phyloP scores from a whole-genome alignment of 805 yeast species.

The Metschnikowia kofuensis region DNA sequence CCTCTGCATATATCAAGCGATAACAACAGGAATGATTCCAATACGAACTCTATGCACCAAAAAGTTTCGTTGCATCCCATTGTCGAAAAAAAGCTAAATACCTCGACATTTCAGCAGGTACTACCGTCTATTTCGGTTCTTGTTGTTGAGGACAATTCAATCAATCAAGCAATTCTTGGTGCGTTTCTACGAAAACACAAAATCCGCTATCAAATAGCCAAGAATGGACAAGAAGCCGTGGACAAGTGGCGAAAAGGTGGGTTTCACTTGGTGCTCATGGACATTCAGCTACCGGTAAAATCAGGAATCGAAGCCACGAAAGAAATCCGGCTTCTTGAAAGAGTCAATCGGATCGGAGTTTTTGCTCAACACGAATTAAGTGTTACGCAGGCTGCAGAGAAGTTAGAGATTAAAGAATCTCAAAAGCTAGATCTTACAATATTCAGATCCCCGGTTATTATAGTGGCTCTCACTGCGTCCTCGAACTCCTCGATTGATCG shows the following conservation, averaged over 20 bases:
- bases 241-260: constrained; percentile 95
- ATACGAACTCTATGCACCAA: not conserved
- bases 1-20: not conserved
- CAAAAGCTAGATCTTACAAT: constrained; percentile 57
- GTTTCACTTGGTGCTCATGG: constrained; percentile 92
- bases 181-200: constrained; percentile 83
- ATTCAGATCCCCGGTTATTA: constrained; percentile 94
- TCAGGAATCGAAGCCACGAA: constrained; percentile 95
- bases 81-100: constrained; percentile 15
- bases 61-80: not conserved
- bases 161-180: constrained; percentile 88
- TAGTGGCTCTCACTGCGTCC: constrained; percentile 94
- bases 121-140: constrained; percentile 86
- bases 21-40: not conserved
- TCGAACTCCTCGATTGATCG: constrained; percentile 76
- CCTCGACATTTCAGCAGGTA: constrained; percentile 54
- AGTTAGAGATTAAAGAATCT: constrained; percentile 31
- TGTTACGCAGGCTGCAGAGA: constrained; percentile 21
- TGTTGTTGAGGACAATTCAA: constrained; percentile 94
- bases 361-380: constrained; percentile 42
- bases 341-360: constrained; percentile 73
- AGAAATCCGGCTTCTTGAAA: constrained; percentile 83
- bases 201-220: constrained; percentile 81
- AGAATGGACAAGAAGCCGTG: constrained; percentile 92
- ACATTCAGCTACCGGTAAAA: constrained; percentile 92